Evolutionary conservation across 805 yeast genomes (phyloP).

Genomic region (Metschnikowia reukaufii): DNA sequence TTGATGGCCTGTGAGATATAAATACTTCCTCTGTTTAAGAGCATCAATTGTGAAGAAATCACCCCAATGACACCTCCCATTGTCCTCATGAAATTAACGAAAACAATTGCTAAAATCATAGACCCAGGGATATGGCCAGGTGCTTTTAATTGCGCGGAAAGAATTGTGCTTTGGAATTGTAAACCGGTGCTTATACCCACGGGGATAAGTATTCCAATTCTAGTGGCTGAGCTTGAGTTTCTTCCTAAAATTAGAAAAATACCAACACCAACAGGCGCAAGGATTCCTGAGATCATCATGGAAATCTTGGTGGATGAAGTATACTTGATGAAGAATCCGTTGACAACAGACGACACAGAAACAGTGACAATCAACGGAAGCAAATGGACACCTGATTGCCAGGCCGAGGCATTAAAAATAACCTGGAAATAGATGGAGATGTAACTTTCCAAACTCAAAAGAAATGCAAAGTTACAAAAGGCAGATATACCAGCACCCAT

Average conservation of each 20-base stretch:
- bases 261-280: conserved; percentile 37
- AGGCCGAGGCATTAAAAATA: conserved; percentile 32
- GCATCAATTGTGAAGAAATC: conserved; percentile 33
- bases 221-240: conserved; percentile 21
- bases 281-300: conserved; percentile 29
- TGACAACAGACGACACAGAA: conserved; percentile 30
- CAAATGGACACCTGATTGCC: conserved; percentile 38
- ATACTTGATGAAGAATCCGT: conserved; percentile 32
- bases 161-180: conserved; percentile 36
- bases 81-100: conserved; percentile 33
- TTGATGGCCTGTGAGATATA: conserved; percentile 13
- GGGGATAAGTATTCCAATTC: conserved; percentile 36
- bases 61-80: conserved; percentile 35
- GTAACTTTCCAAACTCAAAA: conserved; percentile 37
- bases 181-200: conserved; percentile 38
- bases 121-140: conserved; percentile 38
- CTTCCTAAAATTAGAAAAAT: conserved; percentile 28
- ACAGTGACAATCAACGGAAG: conserved; percentile 37
- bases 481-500: conserved; percentile 39
- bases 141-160: conserved; percentile 38
- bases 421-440: conserved; percentile 43
- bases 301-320: conserved; percentile 33
- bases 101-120: conserved; percentile 34
- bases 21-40: conserved; percentile 12
- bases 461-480: conserved; percentile 37